Evolutionary conservation across 768 basidiomycete genomes (phyloP), one percentile per base, ranked within the genome.

Genomic region (Ephemerocybe angulata): DNA sequence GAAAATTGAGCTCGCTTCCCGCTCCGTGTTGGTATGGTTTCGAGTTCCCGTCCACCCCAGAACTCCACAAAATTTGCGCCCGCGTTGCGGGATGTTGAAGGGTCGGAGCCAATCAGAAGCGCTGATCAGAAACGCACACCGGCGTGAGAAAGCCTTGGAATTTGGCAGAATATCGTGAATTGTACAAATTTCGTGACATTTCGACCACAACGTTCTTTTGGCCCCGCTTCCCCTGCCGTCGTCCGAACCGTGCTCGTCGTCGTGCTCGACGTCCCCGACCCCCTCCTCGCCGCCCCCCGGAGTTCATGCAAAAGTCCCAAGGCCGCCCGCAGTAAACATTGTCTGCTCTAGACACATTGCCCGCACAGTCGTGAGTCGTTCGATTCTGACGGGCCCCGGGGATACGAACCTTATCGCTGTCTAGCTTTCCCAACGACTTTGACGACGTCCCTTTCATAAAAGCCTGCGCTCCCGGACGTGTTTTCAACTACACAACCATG

Each of bases 361-460:
- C 15, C 22, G 10, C 44, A 7, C 28, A 46, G 7, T 46, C 19
- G 44, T 46, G 13, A 22, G 44, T 46, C 44, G 44, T 46, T 22
- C 44, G 17, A 46, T 19, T 46, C 41, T 42, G 15, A 42, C 33
- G 21, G 11, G 12, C 22, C 12, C 24, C 44, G 25, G 12, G 17
- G 25, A 12, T 25, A 3, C 44, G 10, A 46, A 46, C 44, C 44
- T 46, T 46, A 46, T 46, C 44, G 44, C 25, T 28, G 22, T 11
- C 44, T 30, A 43, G 49, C 43, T 42, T 33, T 38, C 28, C 38
- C 25, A 50, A 56, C 41, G 43, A 56, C 46, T 51, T 25, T 43
- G 40, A 46, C 31, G 49, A 50, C n/a, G 51, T 57, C 47, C 40
- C 27, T 40, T 21, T 27, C 44, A 21, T 19, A 22, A 46, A 46